A percentile compares a stretch with the other conserved stretches of the same genome.
These are phyloP conservation scores for Torulaspora delbrueckii DNA, from an alignment of 805 yeast genomes.

Conservation along the genomic window DNA sequence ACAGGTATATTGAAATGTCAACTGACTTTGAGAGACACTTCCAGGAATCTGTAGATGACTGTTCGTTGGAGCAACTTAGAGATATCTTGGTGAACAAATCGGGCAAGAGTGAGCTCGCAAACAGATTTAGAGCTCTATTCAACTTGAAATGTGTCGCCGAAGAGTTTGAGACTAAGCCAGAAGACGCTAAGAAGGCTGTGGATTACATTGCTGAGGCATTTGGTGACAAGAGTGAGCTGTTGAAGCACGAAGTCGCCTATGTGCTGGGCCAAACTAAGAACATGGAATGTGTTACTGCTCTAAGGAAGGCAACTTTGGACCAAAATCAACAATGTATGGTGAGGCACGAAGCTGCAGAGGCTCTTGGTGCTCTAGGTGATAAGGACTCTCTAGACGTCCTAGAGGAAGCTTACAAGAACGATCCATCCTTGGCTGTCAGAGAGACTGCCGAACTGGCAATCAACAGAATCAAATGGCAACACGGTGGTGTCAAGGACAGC, in stretches of 20 bases:
- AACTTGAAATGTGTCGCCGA: conserved; percentile 82
- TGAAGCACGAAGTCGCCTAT: conserved; percentile 97
- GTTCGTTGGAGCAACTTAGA: conserved; percentile 59
- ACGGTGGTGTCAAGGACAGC: conserved; percentile 44
- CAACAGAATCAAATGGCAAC: conserved; percentile 91
- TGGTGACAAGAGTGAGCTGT: conserved; percentile 72
- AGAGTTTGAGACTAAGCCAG: conserved; percentile 51
- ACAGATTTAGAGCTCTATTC: conserved; percentile 90
- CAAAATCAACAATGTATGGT: conserved; percentile 86
- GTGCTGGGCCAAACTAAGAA: conserved; percentile 95
- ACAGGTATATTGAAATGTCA: conserved; percentile 24
- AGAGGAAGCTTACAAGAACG: conserved; percentile 57
- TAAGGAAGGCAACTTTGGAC: conserved; percentile 66
- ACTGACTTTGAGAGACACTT: conserved; percentile 36
- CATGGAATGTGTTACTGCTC: conserved; percentile 65
- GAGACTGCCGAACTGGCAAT: conserved; percentile 98
- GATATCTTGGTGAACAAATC: conserved; percentile 60
- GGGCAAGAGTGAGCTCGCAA: conserved; percentile 72
- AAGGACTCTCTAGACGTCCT: conserved; percentile 62
- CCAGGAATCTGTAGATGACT: conserved; percentile 37
- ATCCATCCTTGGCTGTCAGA: conserved; percentile 81
- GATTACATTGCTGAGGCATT: conserved; percentile 84
- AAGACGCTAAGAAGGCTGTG: conserved; percentile 60
- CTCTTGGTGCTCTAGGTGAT: conserved; percentile 93
- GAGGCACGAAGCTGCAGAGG: conserved; percentile 99